These are phyloP conservation scores for Colletotrichum plurivorum DNA, from an alignment of 2,329 filamentous ascomycete genomes.

Conservation along the genomic window DNA sequence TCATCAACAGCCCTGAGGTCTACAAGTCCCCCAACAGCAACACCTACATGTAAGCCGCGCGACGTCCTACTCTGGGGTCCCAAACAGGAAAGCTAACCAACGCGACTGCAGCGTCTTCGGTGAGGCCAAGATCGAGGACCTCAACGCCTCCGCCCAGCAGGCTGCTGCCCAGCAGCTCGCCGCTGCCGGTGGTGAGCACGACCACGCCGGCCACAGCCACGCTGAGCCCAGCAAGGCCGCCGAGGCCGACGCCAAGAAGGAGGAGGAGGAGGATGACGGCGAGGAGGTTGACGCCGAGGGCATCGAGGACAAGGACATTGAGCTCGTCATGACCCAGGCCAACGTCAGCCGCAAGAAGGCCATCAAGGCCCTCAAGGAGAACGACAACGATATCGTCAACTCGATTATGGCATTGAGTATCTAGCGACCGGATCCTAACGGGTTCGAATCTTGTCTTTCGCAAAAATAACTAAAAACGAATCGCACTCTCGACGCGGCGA, in stretches of 20 bases:
- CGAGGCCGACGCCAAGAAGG: constrained; percentile 76
- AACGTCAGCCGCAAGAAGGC: constrained; percentile 98
- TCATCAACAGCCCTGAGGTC: constrained; percentile 99
- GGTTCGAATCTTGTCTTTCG: constrained; percentile 24
- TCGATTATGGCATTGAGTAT: constrained; percentile 99
- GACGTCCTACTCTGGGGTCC: background rate
- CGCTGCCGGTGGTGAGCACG: constrained; percentile 73
- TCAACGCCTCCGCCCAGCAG: constrained; percentile 98
- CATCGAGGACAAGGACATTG: constrained; percentile 99
- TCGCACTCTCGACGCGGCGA: constrained; percentile 35
- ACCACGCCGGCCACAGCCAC: constrained; percentile 81
- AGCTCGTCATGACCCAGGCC: constrained; percentile 98
- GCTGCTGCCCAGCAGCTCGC: constrained; percentile 96
- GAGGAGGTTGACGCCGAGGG: constrained; percentile 96
- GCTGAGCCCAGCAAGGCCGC: constrained; percentile 76
- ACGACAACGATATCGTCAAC: constrained; percentile 99
- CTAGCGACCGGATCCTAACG: constrained; percentile 58
- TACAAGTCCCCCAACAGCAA: constrained; percentile 99
- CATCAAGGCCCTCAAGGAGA: constrained; percentile 98
- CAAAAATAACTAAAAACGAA: constrained; percentile 17
- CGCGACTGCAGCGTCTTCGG: constrained; percentile 85
- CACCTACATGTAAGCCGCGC: constrained; percentile 92
- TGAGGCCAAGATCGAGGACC: constrained; percentile 99
- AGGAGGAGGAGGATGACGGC: constrained; percentile 90
- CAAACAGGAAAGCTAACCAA: background rate